These are phyloP conservation scores for Diplocarpon rosae DNA, from an alignment of 2,329 filamentous ascomycete species.

Conservation along the genomic window DNA sequence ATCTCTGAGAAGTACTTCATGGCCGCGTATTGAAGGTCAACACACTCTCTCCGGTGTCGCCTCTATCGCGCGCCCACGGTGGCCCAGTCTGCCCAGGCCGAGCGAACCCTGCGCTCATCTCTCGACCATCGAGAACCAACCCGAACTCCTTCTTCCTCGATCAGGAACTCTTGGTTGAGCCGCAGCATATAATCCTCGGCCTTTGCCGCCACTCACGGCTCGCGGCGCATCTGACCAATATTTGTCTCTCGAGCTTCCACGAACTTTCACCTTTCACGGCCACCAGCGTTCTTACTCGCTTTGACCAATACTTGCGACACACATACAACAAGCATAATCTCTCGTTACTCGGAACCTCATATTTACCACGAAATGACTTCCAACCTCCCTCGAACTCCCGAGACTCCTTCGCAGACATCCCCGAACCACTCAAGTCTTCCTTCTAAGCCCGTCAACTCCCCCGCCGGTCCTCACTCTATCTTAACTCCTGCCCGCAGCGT, in stretches of 20 bases:
- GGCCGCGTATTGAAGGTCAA: constrained; percentile 8
- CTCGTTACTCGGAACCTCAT: background rate
- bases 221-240: constrained; percentile 12
- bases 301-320: constrained; percentile 4
- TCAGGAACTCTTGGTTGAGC: constrained; percentile 4
- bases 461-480: constrained; percentile 33
- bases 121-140: constrained; percentile 5
- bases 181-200: background rate
- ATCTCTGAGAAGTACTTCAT: constrained; percentile 11
- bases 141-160: constrained; percentile 5
- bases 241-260: constrained; percentile 3
- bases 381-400: constrained; percentile 52
- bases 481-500: constrained; percentile 54
- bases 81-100: constrained; percentile 5
- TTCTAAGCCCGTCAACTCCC: constrained; percentile 39
- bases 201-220: constrained; percentile 5
- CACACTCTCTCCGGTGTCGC: constrained; percentile 5
- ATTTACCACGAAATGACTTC: constrained; percentile 42
- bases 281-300: constrained; percentile 2
- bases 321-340: constrained; percentile 1
- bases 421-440: constrained; percentile 35
- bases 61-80: constrained; percentile 17
- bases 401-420: constrained; percentile 52
- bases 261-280: constrained; percentile 4
- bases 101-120: constrained; percentile 8